Base-by-base conservation (phyloP, 768 basidiomycete species). In the Collybiopsis confluens region DNA sequence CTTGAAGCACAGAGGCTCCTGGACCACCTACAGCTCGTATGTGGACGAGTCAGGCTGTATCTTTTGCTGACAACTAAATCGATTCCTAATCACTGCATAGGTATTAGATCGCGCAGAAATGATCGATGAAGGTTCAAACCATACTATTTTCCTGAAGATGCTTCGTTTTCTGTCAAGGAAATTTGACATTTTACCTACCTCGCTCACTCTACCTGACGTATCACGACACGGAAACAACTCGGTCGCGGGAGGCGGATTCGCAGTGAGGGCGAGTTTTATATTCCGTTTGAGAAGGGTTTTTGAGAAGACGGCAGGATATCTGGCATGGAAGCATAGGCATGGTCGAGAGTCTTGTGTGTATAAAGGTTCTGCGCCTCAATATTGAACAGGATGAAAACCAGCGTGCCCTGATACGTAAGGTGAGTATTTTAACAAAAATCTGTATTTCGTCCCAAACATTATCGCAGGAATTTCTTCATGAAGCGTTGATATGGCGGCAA, bases 401-500 rank as follows among this genome's bases (percentile, higher is more conserved):
- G 30, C 30, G 48, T 20, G 35, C 35, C n/a, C 8, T 20, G 20
- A 23, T 50, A n/a, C 3, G 30, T n/a, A 36, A 38, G 18, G 48
- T 50, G 16, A 23, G 48, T 33, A 20, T 20, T 1, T 23, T n/a
- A 16, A 13, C 20, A 13, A 16, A 7, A n/a, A 16, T 8, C 21
- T 18, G 21, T 9, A 4, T 23, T 21, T 36, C 20, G n/a, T n/a
- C 49, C 9, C 47, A 48, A 20, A 4, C 10, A 4, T 9, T 11
- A 5, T 30, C 3, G 26, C 26, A 64, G 62, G 53, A 59, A 47
- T 62, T 60, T 41, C 58, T 52, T 38, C 44, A 52, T 7, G 62
- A 64, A 48, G 61, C 62, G 0, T 46, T 64, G 3, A 55, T 64
- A 23, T 64, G 62, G 62, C 52, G 54, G 18, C 58, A 56, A 24